Base-by-base conservation (phyloP, 495 filamentous ascomycete genomes). In the Penicillium desertorum region DNA sequence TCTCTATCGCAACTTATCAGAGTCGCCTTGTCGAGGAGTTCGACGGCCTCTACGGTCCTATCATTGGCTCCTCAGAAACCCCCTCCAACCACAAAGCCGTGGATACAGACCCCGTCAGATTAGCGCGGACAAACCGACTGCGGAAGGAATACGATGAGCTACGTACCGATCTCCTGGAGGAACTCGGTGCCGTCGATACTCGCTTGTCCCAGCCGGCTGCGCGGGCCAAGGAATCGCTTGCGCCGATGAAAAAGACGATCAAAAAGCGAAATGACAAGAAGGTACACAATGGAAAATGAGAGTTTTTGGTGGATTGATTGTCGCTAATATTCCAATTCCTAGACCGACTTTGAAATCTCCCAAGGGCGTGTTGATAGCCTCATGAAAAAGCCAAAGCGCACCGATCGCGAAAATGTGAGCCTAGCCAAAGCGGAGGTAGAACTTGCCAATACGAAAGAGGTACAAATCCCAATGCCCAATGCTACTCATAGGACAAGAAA, bases 191-290 rank as follows among this genome's bases (percentile, higher is more conserved):
- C 48, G 86, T 97, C 55, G 91, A 96, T 57, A 69, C 73, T 0
- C 81, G 85, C 50, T 82, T 96, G 53, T 80, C 95, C 39, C 79
- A 79, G 58, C 91, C 92, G 1, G 87, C 89, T 4, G 79, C 78
- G 19, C 81, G 88, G 49, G 90, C 89, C 3, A 88, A 86, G 65
- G 84, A 88, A 48, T 84, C 69, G 42, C 77, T 96, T 56, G 79
- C 83, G 54, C 88, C 90, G 0, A 78, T 96, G 68, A 88, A 91
- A 66, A 96, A 93, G 72, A 88, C 88, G 3, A 93, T 98, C 69
- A 96, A 96, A 76, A 93, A 90, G 66, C 79, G 93, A 41, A 90
- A 95, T 63, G 88, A 96, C 63, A 91, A 87, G 72, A 88, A 96
- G 77, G 83, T 83, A 49, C n/a, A 68, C 52, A 12, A 36, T 30